Percentiles rank a stretch among this genome's conserved stretches.
phyloP scores from a whole-genome alignment of 495 filamentous ascomycete genomes.

The Tuber indicum region DNA sequence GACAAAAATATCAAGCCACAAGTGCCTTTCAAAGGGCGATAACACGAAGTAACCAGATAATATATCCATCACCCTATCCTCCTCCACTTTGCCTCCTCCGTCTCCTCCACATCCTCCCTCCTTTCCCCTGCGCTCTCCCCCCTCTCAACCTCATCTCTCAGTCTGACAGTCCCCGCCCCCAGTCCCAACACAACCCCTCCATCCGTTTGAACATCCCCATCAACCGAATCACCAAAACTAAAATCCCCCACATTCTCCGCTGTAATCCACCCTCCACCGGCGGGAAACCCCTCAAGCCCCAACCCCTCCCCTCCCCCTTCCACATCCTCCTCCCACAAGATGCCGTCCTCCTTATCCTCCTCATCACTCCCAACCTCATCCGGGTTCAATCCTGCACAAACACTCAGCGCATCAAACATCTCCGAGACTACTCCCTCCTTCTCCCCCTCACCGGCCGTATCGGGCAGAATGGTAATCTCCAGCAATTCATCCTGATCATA shows the following conservation, averaged over 20 bases:
- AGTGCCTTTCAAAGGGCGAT: background rate
- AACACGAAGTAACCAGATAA: background rate
- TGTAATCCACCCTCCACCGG: conserved; percentile 92
- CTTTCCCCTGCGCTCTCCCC: background rate
- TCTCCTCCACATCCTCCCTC: background rate
- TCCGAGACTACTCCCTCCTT: conserved; percentile 47
- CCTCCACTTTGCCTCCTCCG: conserved; percentile 1
- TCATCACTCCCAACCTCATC: conserved; percentile 55
- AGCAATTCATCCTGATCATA: conserved; percentile 65
- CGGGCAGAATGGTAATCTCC: conserved; percentile 68
- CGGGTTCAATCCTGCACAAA: conserved; percentile 84
- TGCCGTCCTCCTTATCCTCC: conserved; percentile 50
- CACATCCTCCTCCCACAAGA: conserved; percentile 55
- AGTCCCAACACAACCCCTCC: conserved; percentile 47
- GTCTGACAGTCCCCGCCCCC: conserved; percentile 48
- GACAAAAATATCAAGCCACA: background rate
- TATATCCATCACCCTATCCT: background rate
- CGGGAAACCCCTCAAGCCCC: conserved; percentile 61
- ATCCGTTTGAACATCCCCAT: conserved; percentile 44
- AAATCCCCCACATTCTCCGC: conserved; percentile 87
- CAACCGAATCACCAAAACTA: conserved; percentile 56
- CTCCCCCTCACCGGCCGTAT: conserved; percentile 17
- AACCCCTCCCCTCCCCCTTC: conserved; percentile 46
- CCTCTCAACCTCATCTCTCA: background rate
- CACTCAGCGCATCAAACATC: conserved; percentile 73